Base-by-base conservation (phyloP, 768 basidiomycete genomes). In the Pleurotus tuber-regium region DNA sequence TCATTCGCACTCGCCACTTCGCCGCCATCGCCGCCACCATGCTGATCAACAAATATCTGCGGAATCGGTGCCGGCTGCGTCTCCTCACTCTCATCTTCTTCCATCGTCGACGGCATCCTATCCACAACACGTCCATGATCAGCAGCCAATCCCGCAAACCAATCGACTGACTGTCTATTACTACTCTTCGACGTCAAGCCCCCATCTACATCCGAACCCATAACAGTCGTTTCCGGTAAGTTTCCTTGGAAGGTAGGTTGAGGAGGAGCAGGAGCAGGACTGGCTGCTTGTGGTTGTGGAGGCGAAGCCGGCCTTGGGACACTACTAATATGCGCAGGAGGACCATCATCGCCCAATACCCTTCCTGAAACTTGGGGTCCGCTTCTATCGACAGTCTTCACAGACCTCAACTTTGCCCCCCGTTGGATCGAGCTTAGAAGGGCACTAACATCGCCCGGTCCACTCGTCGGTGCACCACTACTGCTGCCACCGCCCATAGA, bases 131-230 rank as follows among this genome's bases (percentile, higher is more conserved):
- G 61, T 29, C 74, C 78, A 30, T 71, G 70, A 70, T 96, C 86
- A 31, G 87, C 88, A 10, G 95, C 93, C 10, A 96, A 75, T 26
- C 86, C 87, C 44, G 84, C 80, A 63, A 91, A 93, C 95, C 95
- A 98, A 60, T 92, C 94, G 3, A 96, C 87, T 5, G 86, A 87
- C 66, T 93, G 87, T 53, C 84, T 74, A 59, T 87, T 80, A 50
- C 68, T 76, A 28, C 76, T 61, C 41, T 57, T 63, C 11, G 29
- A 11, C 10, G 46, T 31, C 2, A 64, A 62, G 29, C 53, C 48
- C 16, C 49, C 50, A 1, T 28, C 41, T 16, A 51, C 59, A 2
- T 56, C 62, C 10, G 61, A 40, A 3, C 42, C 55, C 66, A 67
- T 67, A 1, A 67, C 56, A 6, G 61, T 54, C 21, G 72, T 59